Evolutionary conservation across 257 asterid species (phyloP), one percentile per base, ranked within the genome.

Genomic region (Gardenia jasminoides): DNA sequence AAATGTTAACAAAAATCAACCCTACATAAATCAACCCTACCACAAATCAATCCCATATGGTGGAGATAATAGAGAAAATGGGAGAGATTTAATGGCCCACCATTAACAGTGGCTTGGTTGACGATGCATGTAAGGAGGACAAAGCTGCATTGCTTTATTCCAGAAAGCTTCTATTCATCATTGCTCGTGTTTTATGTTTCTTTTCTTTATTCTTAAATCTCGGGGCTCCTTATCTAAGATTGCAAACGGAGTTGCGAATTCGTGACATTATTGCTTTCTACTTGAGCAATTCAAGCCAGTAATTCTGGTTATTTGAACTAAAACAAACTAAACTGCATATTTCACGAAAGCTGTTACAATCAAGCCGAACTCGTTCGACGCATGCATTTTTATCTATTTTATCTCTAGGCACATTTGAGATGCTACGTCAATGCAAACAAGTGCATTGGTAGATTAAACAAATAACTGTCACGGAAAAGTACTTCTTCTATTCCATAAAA

Each of bases 81-180:
- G 33, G 67, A 56, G 74, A 62, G 44, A 6, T 39, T 62, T 31
- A n/a, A 10, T 8, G 66, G 69, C 67, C 78, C 74, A 39, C 70
- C n/a, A 66, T 1, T 15, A 74, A 80, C 64, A 80, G 75, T 48
- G 59, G 48, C 19, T 74, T 67, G 56, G 79, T 80, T 80, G 83
- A 80, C 83, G 67, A 67, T 52, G 67, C 79, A 67, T 17, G 47
- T 17, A 67, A 64, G 24, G 69, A 74, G 28, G 79, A 80, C 47
- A 66, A 80, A 73, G 79, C 70, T 66, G 78, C 79, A 26, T 26
- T 17, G 19, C 74, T 66, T 80, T 67, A 58, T 80, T 67, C 31
- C 68, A 64, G 22, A 47, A 72, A 72, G 72, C 73, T 72, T 72
- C 78, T 46, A 44, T 62, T 64, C 73, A 71, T 72, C 82, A 72